Evolutionary conservation across 192 early-diverging fungal genomes (phyloP), one percentile per base, ranked within the genome.

Genomic region (Polychytrium aggregatum): DNA sequence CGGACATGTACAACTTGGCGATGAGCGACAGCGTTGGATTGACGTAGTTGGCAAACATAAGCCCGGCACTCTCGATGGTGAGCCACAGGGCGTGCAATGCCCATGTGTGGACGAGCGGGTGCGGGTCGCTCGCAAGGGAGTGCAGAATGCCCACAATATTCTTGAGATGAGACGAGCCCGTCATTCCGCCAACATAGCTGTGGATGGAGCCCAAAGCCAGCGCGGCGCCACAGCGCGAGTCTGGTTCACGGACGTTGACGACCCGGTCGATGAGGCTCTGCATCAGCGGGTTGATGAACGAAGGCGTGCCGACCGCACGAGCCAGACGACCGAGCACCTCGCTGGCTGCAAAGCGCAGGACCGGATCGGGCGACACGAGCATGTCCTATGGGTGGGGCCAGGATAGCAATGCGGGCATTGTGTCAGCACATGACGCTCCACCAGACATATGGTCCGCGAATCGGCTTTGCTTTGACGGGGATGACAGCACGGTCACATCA

Each of bases 71-170:
- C 37, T 87, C 75, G 4, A 95, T 85, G 0, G 84, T 87, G 52
- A 90, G 65, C 6, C 85, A 81, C 44, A 99, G 60, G 0, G 91
- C 80, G 26, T 83, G 74, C 13, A 96, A 54, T 0, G 93, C 91
- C 90, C 93, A 99, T 2, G 79, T 81, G 55, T 97, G 90, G 10
- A 99, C 92, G 0, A 93, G 63, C 0, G 93, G 90, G 61, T 99
- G 88, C 4, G 87, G 75, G 62, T 99, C 96, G 37, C 82, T 78
- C 1, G 86, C 84, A 25, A 99, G 74, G 1, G 92, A 90, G 16
- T 92, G 79, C 48, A 99, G 62, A 44, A 96, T 78, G 1, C 87
- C 90, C 4, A 95, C 84, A 7, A 90, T 81, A 2, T 87, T 92
- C 28, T 85, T 80, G 33, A 99, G 65, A 52, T 92, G 86, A 1